These are phyloP conservation scores for Rhodotorula sp. DNA, from an alignment of 1,284 basidiomycete species.

Conservation along the genomic window DNA sequence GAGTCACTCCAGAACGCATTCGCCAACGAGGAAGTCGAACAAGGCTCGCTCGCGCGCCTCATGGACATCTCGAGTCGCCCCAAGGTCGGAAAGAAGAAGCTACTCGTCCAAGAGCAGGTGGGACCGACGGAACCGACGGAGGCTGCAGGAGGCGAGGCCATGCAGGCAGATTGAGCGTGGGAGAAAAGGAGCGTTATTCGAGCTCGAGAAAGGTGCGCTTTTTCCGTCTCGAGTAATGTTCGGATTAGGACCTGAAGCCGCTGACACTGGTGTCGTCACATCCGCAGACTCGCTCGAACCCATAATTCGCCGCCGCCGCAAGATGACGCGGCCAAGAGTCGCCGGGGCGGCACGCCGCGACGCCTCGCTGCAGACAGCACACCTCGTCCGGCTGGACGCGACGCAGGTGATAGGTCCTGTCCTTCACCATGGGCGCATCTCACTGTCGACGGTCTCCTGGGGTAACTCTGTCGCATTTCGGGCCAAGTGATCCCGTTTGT, in stretches of 20 bases:
- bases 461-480: too few species aligned
- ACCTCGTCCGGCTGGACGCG: too few species aligned
- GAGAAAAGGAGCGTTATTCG: neutral
- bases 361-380: too few species aligned
- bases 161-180: constrained; percentile 9
- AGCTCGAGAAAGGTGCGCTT: constrained; percentile 5
- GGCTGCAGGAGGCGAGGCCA: neutral
- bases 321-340: too few species aligned
- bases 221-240: neutral
- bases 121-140: neutral
- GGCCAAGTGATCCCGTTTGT: too few species aligned
- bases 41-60: constrained; percentile 8
- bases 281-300: neutral
- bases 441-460: too few species aligned
- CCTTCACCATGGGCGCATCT: too few species aligned
- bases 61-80: constrained; percentile 23
- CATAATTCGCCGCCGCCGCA: too few species aligned
- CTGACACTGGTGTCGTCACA: neutral
- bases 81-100: constrained; percentile 10
- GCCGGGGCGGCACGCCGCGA: too few species aligned
- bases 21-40: too few species aligned
- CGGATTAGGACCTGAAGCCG: too few species aligned
- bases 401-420: too few species aligned
- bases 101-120: constrained; percentile 17
- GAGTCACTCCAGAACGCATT: neutral